Evolutionary conservation across 2,329 filamentous ascomycete genomes (phyloP), one percentile per base, ranked within the genome.

Genomic region (Scortechinia acanthostroma): DNA sequence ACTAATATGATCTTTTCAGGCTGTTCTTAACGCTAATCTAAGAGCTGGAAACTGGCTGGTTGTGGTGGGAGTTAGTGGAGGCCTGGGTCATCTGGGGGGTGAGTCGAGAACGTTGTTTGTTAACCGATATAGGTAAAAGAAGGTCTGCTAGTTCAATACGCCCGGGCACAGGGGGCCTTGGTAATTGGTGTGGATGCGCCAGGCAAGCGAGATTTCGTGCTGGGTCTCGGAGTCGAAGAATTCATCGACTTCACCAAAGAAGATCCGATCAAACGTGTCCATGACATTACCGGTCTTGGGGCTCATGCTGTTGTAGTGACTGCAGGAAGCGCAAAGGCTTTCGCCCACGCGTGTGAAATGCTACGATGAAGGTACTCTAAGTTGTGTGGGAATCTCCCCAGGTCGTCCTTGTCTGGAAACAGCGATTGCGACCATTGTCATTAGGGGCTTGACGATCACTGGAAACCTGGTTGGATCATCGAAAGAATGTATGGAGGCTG

Each of bases 401-500:
- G 62, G 19, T 52, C 59, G 19, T 56, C 35, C 64, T 2, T 56
- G 53, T 43, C 53, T 71, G 40, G 58, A 67, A 45, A 69, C 62
- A 2, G 58, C 60, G 2, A 63, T 71, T 37, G 59, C 60, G 21
- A 60, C 61, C 1, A 69, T 71, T 45, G 64, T 70, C 21, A 70
- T 71, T 51, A 69, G 64, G 51, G 65, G 68, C 1, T 47, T 71
- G 22, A 62, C 52, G 44, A 63, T 70, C 42, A 61, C 59, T 2
- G 66, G 66, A 1, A 71, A 69, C 43, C 52, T 71, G 28, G 62
- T 70, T 3, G 67, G 66, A 1, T 68, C 61, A 4, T 49, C 70
- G 49, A 65, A 64, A 47, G 69, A 71, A 48, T 69, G 66, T 37
- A 57, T 69, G 52, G 68, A 70, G 47, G 68, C 67, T 0, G 65